Conservation (phyloP, 2,329 filamentous ascomycete species). For the Fusarium goolgardi region DNA sequence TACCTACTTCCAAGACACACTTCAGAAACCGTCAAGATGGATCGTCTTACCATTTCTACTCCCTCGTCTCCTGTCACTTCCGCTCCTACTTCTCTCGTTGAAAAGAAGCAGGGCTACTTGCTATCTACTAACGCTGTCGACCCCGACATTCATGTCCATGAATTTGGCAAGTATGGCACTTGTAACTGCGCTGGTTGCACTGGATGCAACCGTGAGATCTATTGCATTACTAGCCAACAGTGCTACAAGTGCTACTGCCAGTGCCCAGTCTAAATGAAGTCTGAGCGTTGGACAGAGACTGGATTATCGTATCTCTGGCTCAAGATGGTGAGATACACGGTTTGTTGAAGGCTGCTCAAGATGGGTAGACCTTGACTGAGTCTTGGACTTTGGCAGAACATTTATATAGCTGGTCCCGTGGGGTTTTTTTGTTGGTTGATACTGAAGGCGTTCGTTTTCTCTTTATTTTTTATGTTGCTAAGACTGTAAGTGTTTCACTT, state of each 20-base stretch:
- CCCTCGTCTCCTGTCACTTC: not conserved
- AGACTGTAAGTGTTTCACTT: too few relatives aligned
- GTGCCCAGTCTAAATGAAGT: not conserved
- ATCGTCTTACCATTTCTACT: not conserved
- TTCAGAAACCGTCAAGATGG: not conserved
- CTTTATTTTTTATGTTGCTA: not conserved
- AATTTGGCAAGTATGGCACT: not conserved
- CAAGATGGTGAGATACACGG: too few relatives aligned
- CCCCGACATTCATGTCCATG: not conserved
- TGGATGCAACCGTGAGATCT: not conserved
- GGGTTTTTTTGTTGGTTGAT: not conserved
- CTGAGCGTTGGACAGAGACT: too few relatives aligned
- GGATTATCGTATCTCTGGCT: rapidly evolving
- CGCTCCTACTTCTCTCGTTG: rapidly evolving
- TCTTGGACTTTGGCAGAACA: rapidly evolving
- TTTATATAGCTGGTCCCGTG: not conserved
- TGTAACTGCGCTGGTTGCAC: not conserved
- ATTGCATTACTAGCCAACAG: conserved; percentile 11
- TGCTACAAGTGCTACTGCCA: conserved; percentile 16
- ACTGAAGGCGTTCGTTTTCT: not conserved
- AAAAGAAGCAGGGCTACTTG: not conserved
- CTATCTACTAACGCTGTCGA: rapidly evolving
- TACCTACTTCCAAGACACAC: not conserved
- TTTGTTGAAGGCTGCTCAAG: not conserved
- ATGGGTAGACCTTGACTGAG: not conserved